Conservation (phyloP, 2,329 filamentous ascomycete genomes). For the Bertia moriformis region DNA sequence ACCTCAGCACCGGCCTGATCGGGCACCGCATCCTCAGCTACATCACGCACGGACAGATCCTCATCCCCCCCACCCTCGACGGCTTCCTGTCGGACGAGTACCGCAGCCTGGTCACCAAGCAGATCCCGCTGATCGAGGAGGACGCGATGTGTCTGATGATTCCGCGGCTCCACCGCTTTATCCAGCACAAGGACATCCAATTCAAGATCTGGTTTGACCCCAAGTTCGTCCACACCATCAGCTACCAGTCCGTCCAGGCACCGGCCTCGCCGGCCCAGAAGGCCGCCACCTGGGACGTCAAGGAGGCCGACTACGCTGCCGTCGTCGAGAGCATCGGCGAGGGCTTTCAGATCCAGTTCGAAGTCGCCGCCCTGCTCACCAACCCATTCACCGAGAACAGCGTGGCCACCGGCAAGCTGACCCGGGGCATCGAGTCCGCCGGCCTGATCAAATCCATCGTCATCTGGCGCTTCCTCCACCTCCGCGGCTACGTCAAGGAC, state of each 20-base stretch:
- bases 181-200: slow-evolving; percentile 63
- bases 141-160: slow-evolving; percentile 67
- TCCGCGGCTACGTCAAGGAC: slow-evolving; percentile 71
- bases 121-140: slow-evolving; percentile 61
- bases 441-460: slow-evolving; percentile 61
- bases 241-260: slow-evolving; percentile 35
- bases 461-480: slow-evolving; percentile 77
- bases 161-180: slow-evolving; percentile 67
- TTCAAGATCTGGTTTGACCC: slow-evolving; percentile 76
- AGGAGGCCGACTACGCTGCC: slow-evolving; percentile 30
- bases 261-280: slow-evolving; percentile 25
- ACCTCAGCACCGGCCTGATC: slow-evolving; percentile 71
- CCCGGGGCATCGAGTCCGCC: slow-evolving; percentile 43
- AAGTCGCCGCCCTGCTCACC: slow-evolving; percentile 55
- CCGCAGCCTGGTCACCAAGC: slow-evolving; percentile 59
- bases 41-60: slow-evolving; percentile 65
- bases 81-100: slow-evolving; percentile 70
- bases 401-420: slow-evolving; percentile 37
- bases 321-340: slow-evolving; percentile 28
- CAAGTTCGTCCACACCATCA: slow-evolving; percentile 52
- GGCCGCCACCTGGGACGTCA: slow-evolving; percentile 54
- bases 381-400: slow-evolving; percentile 57
- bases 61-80: slow-evolving; percentile 73
- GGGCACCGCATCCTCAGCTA: slow-evolving; percentile 67
- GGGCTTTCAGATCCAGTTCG: too few species aligned